Evolutionary conservation across 768 basidiomycete species (phyloP).

Genomic region (Agaricus sinodeliciosus): DNA sequence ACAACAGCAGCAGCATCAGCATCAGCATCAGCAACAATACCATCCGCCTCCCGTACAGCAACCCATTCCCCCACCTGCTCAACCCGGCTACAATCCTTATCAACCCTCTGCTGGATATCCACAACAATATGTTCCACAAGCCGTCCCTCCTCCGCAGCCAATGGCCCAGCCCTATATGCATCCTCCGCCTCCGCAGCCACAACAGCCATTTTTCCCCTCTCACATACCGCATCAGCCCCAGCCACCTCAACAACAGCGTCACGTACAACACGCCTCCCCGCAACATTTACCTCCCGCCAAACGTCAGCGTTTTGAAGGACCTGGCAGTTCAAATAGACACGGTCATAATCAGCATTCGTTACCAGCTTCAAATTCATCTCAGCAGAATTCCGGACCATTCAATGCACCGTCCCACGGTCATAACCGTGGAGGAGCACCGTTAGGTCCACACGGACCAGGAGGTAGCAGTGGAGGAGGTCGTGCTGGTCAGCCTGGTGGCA

Average conservation of each 20-base stretch:
- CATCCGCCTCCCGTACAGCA: constrained; percentile 49
- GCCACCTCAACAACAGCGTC: constrained; percentile 40
- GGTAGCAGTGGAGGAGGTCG: constrained; percentile 30
- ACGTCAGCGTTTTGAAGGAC: constrained; percentile 82
- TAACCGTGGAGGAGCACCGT: constrained; percentile 32
- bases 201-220: constrained; percentile 41
- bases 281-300: constrained; percentile 91
- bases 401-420: constrained; percentile 24
- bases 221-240: constrained; percentile 37
- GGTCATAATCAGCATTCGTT: constrained; percentile 43
- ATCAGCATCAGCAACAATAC: constrained; percentile 36
- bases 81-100: constrained; percentile 69
- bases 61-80: constrained; percentile 47
- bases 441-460: constrained; percentile 22
- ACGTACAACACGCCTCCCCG: constrained; percentile 57
- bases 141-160: constrained; percentile 42
- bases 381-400: constrained; percentile 30
- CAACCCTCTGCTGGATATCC: constrained; percentile 62
- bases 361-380: constrained; percentile 58
- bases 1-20: constrained; percentile 34
- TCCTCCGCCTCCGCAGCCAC: constrained; percentile 36
- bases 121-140: constrained; percentile 62
- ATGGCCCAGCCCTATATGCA: constrained; percentile 47
- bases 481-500: constrained; percentile 36
- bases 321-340: constrained; percentile 41